These are phyloP conservation scores for Breviolum minutum DNA, from an alignment of 73 alveolate species.

Conservation along the genomic window DNA sequence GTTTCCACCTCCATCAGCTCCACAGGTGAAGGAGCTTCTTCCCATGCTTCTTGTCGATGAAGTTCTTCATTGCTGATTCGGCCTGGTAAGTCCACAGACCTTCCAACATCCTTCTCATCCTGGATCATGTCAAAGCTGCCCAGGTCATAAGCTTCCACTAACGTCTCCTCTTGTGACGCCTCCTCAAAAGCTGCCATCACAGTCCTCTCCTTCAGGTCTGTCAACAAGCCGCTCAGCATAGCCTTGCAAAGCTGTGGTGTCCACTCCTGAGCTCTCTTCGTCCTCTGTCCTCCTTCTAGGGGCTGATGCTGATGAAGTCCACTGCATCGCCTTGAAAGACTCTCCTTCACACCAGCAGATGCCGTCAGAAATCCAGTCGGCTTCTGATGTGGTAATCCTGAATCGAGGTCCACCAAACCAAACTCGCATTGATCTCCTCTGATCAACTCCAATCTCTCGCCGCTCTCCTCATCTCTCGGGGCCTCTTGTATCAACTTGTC, in stretches of 20 bases:
- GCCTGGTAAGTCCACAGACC: neutral
- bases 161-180: neutral
- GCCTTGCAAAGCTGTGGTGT: neutral
- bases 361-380: conserved; percentile 2
- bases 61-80: neutral
- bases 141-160: neutral
- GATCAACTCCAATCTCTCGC: neutral
- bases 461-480: neutral
- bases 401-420: neutral
- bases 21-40: neutral
- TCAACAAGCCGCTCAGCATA: neutral
- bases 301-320: neutral
- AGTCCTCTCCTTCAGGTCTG: neutral
- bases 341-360: neutral
- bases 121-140: neutral
- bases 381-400: neutral
- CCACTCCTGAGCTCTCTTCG: neutral
- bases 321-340: neutral
- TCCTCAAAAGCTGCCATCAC: neutral
- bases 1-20: neutral
- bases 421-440: neutral
- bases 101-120: neutral
- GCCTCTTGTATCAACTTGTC: neutral
- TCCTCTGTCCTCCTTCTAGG: neutral
- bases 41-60: neutral